Base-by-base conservation (phyloP, 2,329 filamentous ascomycete genomes). In the Phialophora chinensis region DNA sequence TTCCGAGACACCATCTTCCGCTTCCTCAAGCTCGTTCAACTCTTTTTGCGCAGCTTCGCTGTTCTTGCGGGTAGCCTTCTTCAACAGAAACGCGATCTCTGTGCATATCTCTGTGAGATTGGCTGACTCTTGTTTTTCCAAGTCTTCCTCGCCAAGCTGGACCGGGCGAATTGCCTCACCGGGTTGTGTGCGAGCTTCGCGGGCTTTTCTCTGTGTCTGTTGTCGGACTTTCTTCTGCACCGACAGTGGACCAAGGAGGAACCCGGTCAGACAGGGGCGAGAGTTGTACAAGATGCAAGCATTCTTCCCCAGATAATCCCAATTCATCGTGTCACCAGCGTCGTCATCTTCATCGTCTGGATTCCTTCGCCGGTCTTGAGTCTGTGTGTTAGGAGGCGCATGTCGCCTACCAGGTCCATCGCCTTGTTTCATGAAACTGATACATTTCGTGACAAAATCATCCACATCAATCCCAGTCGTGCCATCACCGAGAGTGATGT, bases 371-470 rank as follows among this genome's bases (percentile, higher is more conserved):
- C 76, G 74, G 44, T 77, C 75, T 47, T 69, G 69, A 58, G 85
- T 84, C 7, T 81, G 80, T 1, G 81, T 82, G 29, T 56, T 31
- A 14, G 61, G 20, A 17, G 35, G 59, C 10, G 29, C 64, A 52
- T 56, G 44, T 11, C 38, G 57, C 56, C 49, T 29, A 4, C 49
- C 84, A 76, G 38, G 23, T 8, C 66, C 85, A 7, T 85, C 81
- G 3, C 87, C 90, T 42, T 86, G 84, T 25, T 87, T 88, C 92
- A 98, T 97, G 76, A 91, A 98, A 3, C 86, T 87, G 66, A 96
- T 92, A 77, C 91, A 94, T 78, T 96, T 96, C 0, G 91, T 91
- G 14, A 98, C 87, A 74, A 98, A 96, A 73, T 97, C 91, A 68
- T 98, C 93, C 0, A 96, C 84, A 74, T 98, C 93, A 25, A 99